Conservation (phyloP, 169 alveolate species). For the Plasmodium inui region DNA sequence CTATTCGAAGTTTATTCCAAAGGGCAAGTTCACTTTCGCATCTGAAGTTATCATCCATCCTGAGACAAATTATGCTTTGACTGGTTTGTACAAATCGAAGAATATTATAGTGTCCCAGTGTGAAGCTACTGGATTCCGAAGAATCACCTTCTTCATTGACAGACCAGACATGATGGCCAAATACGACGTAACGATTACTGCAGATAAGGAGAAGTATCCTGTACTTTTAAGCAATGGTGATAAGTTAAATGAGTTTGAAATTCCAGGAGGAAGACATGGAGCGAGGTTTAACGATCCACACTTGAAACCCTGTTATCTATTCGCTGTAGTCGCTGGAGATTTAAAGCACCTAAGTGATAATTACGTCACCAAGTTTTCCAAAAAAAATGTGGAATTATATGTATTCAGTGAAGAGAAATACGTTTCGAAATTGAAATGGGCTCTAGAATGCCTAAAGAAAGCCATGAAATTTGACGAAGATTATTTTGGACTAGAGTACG, state of each 20-base stretch:
- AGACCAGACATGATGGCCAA: slow-evolving; percentile 93
- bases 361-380: slow-evolving; percentile 86
- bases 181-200: slow-evolving; percentile 88
- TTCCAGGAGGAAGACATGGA: slow-evolving; percentile 84
- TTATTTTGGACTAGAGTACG: slow-evolving; percentile 92
- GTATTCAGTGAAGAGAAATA: slow-evolving; percentile 89
- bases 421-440: slow-evolving; percentile 87
- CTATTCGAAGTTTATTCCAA: slow-evolving; percentile 79
- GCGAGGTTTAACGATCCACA: slow-evolving; percentile 93
- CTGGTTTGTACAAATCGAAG: slow-evolving; percentile 91
- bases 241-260: slow-evolving; percentile 83
- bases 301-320: slow-evolving; percentile 93
- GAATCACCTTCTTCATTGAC: slow-evolving; percentile 92
- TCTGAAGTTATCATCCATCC: slow-evolving; percentile 90
- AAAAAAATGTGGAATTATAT: slow-evolving; percentile 84
- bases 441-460: slow-evolving; percentile 89
- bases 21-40: slow-evolving; percentile 77
- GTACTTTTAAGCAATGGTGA: slow-evolving; percentile 91
- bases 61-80: slow-evolving; percentile 84
- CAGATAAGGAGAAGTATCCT: slow-evolving; percentile 90
- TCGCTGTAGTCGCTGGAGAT: slow-evolving; percentile 94
- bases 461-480: slow-evolving; percentile 96
- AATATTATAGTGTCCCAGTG: slow-evolving; percentile 92
- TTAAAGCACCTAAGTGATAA: slow-evolving; percentile 83
- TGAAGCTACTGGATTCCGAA: slow-evolving; percentile 93